Base-by-base conservation (phyloP, 805 yeast genomes). In the Teunomyces panamensis region DNA sequence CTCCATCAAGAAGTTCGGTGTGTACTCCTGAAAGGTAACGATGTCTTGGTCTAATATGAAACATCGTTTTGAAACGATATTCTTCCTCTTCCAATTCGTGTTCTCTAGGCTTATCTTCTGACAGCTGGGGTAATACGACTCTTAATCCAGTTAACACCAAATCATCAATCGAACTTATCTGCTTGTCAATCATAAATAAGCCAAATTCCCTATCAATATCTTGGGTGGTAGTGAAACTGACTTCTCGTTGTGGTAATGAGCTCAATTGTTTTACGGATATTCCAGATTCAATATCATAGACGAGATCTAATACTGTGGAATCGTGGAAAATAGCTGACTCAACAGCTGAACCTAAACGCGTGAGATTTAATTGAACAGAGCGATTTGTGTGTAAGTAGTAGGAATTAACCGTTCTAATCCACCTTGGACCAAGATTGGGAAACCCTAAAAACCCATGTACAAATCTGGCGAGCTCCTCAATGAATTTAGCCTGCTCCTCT, bases 21-120 rank as follows among this genome's bases (percentile, higher is more conserved):
- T 30, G 29, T 10, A 32, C 24, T 17, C 17, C 20, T 16, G 37
- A 30, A n/a, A 37, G 20, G 14, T 37, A 35, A 34, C 75, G 53
- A 48, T 70, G 73, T 30, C 74, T 55, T 4, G 77, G 77, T 50
- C 71, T 70, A 10, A 69, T 60, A 51, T 73, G 77, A 55, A 73
- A 71, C 48, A 73, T 49, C 0, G 78, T 73, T 41, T 64, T 65
- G 50, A 60, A 64, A 6, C 68, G 50, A 29, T 54, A 52, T 20
- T 58, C 58, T 1, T 56, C 55, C 5, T 49, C 52, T 3, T 49
- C 58, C 2, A 20, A 20, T 20, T 20, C 24, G 24, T 4, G 24
- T 20, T 20, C 24, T 1, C 6, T 4, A 4, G 24, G 47, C 44
- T 7, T 43, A 46, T 20, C 56, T 56, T 34, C 14, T 13, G 14